A percentile compares a stretch with the other conserved stretches of the same genome.
Evolutionary conservation across 2,329 filamentous ascomycete genomes (phyloP).

Genomic region (Botrytis tulipae): DNA sequence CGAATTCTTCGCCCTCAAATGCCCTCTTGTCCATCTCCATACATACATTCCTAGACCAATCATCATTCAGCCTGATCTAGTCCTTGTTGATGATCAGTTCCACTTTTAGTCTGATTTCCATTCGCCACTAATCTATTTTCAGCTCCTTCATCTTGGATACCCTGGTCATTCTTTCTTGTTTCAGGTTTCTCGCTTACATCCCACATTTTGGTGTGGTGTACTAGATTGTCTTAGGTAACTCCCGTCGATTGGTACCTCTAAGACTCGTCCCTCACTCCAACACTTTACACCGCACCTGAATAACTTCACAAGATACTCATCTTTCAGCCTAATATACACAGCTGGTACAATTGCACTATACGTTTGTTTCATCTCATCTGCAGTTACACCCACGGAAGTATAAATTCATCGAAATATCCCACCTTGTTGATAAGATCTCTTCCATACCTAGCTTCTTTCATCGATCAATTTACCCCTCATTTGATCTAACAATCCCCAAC

Average conservation of each 20-base stretch:
- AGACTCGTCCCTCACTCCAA: not conserved
- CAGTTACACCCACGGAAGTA: not conserved
- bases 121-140: not conserved
- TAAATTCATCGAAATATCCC: conserved; percentile 9
- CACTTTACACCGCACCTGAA: conserved; percentile 9
- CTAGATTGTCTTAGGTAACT: conserved; percentile 6
- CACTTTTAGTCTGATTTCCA: not conserved
- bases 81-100: not conserved
- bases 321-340: not conserved
- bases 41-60: not conserved
- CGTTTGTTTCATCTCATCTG: not conserved
- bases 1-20: not conserved
- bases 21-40: not conserved
- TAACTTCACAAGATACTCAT: not conserved
- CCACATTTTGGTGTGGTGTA: conserved; percentile 17
- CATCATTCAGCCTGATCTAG: not conserved
- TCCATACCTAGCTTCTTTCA: not conserved
- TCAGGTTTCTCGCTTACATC: conserved; percentile 22
- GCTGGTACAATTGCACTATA: not conserved
- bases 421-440: not conserved
- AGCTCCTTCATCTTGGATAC: not conserved
- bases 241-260: not conserved
- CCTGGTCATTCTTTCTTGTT: conserved; percentile 10
- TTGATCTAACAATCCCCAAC: not conserved
- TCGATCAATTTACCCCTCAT: conserved; percentile 18